Conservation (phyloP, 192 early-diverging fungal genomes). For the Gigaspora rosea region DNA sequence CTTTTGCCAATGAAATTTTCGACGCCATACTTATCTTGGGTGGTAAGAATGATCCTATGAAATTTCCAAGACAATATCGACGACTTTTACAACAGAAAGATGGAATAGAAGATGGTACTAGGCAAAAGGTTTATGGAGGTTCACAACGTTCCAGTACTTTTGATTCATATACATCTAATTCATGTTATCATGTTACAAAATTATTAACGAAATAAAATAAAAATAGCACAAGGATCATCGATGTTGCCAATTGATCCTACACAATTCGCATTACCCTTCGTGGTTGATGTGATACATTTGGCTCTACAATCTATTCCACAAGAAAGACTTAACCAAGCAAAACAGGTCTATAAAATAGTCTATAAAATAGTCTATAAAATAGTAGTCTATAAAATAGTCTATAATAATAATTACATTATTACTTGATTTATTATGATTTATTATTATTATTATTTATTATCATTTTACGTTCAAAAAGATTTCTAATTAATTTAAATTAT, state of each 20-base stretch:
- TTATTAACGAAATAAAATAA: background rate
- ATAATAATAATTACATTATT: no score
- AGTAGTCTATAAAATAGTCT: background rate
- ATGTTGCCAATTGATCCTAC: constrained; percentile 14
- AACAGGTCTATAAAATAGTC: background rate
- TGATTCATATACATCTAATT: background rate
- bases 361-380: background rate
- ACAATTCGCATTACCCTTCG: constrained; percentile 18
- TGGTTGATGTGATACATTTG: constrained; percentile 19
- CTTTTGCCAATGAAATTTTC: constrained; percentile 8
- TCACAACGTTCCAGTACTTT: background rate
- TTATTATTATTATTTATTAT: background rate
- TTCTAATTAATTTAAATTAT: background rate
- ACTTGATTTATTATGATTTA: background rate
- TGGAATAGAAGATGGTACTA: background rate
- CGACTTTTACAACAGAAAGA: constrained; percentile 12
- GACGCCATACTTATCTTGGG: constrained; percentile 19
- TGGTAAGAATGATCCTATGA: constrained; percentile 19
- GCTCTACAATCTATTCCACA: constrained; percentile 19
- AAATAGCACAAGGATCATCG: no score
- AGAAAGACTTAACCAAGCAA: constrained; percentile 24
- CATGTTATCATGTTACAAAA: background rate
- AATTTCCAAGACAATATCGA: constrained; percentile 32
- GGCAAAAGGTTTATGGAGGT: background rate
- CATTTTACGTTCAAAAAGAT: background rate